Conservation (phyloP, 2,329 filamentous ascomycete species). For the Alternaria rosae region DNA sequence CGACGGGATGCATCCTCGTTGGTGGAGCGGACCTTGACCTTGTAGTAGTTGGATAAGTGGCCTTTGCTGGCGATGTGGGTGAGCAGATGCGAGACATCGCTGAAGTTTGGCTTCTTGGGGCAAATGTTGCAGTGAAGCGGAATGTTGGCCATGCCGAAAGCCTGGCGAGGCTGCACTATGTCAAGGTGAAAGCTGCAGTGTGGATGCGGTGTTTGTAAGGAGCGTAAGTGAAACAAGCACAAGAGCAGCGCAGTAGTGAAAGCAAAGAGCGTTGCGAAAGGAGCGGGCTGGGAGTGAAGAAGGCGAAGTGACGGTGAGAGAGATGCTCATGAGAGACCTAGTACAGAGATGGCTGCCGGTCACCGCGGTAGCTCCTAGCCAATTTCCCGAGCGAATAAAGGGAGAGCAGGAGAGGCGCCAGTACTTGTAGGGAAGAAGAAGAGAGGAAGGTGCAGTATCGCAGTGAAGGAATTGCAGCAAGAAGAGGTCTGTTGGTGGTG, state of each 20-base stretch:
- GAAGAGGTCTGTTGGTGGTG: slow-evolving; percentile 38
- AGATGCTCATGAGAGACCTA: slow-evolving; percentile 30
- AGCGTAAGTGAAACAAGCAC: slow-evolving; percentile 30
- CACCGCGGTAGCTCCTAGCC: slow-evolving; percentile 32
- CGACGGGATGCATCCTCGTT: slow-evolving; percentile 70
- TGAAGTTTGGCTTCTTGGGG: slow-evolving; percentile 79
- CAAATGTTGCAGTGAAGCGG: slow-evolving; percentile 85
- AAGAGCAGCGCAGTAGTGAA: slow-evolving; percentile 35
- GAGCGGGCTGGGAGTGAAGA: slow-evolving; percentile 46
- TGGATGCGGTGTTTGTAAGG: slow-evolving; percentile 29
- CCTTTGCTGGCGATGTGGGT: slow-evolving; percentile 93
- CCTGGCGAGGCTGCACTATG: slow-evolving; percentile 11
- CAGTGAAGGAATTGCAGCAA: slow-evolving; percentile 17
- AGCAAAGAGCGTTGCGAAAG: slow-evolving; percentile 42
- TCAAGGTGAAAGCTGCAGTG: slow-evolving; percentile 8
- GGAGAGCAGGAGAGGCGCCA: slow-evolving; percentile 25
- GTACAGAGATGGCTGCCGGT: slow-evolving; percentile 30
- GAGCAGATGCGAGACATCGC: slow-evolving; percentile 88
- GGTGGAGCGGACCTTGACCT: slow-evolving; percentile 75
- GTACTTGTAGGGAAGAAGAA: slow-evolving; percentile 19
- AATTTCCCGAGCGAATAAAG: slow-evolving; percentile 23
- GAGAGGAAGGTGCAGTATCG: slow-evolving; percentile 32
- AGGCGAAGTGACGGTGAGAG: slow-evolving; percentile 41
- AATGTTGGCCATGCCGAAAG: slow-evolving; percentile 58
- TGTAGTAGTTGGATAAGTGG: slow-evolving; percentile 86